These are phyloP conservation scores for Ambrosia hybrid DNA, from an alignment of 140 eudicot species.

Conservation along the genomic window DNA sequence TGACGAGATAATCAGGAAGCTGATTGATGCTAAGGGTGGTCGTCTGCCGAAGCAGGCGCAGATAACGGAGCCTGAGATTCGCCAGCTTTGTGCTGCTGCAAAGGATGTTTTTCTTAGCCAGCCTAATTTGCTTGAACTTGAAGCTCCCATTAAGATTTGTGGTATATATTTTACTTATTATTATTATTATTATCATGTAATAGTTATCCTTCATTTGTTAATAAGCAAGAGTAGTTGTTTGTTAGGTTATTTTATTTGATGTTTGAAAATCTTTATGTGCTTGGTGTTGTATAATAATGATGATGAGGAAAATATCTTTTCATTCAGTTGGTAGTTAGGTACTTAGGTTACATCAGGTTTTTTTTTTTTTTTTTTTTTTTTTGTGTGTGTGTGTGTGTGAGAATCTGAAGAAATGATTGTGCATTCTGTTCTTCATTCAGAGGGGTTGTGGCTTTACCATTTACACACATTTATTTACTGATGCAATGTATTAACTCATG, in stretches of 20 bases:
- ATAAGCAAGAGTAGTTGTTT: no score
- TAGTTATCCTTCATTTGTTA: background rate
- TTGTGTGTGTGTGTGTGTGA: no score
- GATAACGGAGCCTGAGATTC: constrained; percentile 62
- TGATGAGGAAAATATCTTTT: background rate
- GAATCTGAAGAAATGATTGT: constrained; percentile 5
- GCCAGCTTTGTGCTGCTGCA: constrained; percentile 59
- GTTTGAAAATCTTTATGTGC: constrained; percentile 12
- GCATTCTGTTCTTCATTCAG: constrained; percentile 1
- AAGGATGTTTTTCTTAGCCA: constrained; percentile 71
- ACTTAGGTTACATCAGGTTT: background rate
- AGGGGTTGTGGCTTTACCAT: background rate
- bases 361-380: no score
- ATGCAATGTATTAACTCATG: no score
- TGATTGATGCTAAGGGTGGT: constrained; percentile 54
- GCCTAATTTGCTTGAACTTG: constrained; percentile 81
- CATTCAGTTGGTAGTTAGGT: background rate
- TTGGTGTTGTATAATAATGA: background rate
- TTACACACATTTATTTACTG: background rate
- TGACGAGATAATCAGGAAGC: constrained; percentile 59
- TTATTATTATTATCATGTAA: background rate
- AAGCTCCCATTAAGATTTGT: constrained; percentile 86
- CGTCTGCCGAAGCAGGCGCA: constrained; percentile 60
- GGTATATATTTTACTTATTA: constrained; percentile 39
- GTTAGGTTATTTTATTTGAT: constrained; percentile 8